A percentile compares a stretch with the other conserved stretches of the same genome.
These are phyloP conservation scores for Clonostachys rosea DNA, from an alignment of 2,329 filamentous ascomycete genomes.

Conservation along the genomic window DNA sequence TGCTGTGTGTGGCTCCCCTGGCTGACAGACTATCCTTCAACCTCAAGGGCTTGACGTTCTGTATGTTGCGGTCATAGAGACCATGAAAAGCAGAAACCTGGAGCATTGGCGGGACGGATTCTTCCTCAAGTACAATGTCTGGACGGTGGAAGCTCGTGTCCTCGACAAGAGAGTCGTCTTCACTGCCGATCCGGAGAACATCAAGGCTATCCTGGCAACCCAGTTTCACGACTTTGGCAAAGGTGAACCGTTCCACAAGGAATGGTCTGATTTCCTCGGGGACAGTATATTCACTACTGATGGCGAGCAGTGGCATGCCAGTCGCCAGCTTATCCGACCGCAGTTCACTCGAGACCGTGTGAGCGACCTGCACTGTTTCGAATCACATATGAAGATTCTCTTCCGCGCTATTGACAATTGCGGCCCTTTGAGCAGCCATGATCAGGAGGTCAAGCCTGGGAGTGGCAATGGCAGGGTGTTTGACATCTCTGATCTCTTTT, in stretches of 20 bases:
- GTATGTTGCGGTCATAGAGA: constrained; percentile 45
- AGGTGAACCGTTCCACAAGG: constrained; percentile 66
- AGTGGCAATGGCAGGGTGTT: constrained; percentile 56
- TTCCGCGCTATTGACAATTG: constrained; percentile 61
- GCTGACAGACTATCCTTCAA: constrained; percentile 1
- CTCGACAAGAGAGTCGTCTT: constrained; percentile 60
- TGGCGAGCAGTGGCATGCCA: constrained; percentile 71
- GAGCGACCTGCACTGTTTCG: constrained; percentile 76
- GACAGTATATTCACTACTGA: constrained; percentile 78
- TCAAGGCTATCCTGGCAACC: constrained; percentile 84
- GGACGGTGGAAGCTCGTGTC: constrained; percentile 56
- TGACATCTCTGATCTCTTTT: constrained; percentile 74
- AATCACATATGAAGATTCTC: constrained; percentile 71
- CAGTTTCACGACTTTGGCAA: constrained; percentile 86
- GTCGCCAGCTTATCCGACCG: constrained; percentile 76
- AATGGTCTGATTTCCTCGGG: constrained; percentile 74
- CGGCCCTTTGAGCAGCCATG: constrained; percentile 50
- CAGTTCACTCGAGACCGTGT: constrained; percentile 85
- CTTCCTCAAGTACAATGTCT: constrained; percentile 26
- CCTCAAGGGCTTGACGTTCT: constrained; percentile 58
- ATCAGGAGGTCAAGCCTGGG: constrained; percentile 60
- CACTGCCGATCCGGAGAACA: constrained; percentile 82
- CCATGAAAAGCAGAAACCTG: constrained; percentile 49
- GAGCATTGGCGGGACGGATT: constrained; percentile 58
- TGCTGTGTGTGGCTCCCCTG: not conserved